These are phyloP conservation scores for Nicotiana noctiflora DNA, from an alignment of 257 asterid species.

Conservation along the genomic window DNA sequence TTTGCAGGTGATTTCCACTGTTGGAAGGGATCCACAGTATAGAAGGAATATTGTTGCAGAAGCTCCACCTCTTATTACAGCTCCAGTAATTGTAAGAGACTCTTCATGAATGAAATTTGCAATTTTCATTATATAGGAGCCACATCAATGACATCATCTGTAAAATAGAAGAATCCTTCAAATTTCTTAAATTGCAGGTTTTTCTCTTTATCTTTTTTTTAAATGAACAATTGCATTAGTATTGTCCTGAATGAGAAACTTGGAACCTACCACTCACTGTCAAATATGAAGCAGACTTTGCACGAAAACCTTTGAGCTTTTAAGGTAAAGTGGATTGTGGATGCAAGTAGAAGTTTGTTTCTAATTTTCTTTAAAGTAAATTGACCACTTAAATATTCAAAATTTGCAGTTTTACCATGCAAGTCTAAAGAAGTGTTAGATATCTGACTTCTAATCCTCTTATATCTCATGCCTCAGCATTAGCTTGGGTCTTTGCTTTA, in stretches of 20 bases:
- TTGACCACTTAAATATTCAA: background rate
- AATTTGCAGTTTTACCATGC: background rate
- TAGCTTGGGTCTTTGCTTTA: background rate
- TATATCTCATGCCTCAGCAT: background rate
- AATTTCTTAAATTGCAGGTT: background rate
- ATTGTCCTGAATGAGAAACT: background rate
- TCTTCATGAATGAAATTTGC: background rate
- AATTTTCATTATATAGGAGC: background rate
- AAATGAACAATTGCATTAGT: conserved; percentile 2
- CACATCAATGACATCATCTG: background rate
- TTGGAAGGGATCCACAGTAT: conserved; percentile 78
- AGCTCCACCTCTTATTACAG: conserved; percentile 60
- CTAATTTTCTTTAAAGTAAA: background rate
- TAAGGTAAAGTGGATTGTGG: conserved; percentile 1
- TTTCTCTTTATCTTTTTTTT: too few relatives aligned
- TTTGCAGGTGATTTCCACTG: conserved; percentile 82
- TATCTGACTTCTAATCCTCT: background rate
- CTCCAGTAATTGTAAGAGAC: conserved; percentile 76
- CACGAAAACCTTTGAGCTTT: background rate
- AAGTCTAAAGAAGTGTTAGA: background rate
- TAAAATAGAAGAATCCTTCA: background rate
- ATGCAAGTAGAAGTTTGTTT: background rate
- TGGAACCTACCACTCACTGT: background rate
- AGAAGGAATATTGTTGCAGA: conserved; percentile 69
- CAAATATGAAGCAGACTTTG: background rate